phyloP scores from a whole-genome alignment of 805 yeast species.

The Tetrapisispora phaffii region DNA sequence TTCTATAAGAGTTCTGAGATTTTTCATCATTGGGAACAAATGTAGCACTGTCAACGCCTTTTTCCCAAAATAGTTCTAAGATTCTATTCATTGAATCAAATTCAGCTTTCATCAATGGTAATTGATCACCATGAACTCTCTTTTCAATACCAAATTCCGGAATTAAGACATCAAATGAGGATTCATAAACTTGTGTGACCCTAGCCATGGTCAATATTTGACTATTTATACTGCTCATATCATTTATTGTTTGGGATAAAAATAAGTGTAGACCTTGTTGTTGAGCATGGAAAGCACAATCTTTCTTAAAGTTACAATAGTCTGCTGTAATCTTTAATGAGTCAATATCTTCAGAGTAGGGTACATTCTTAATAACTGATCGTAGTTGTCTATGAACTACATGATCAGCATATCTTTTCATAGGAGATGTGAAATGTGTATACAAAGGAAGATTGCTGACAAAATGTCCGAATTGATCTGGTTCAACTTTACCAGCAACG shows the following conservation, averaged over 20 bases:
- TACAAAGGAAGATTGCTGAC: conserved; percentile 74
- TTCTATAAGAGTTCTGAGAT: conserved; percentile 64
- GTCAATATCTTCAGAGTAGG: conserved; percentile 48
- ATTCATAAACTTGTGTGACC: conserved; percentile 86
- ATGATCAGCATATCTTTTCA: conserved; percentile 84
- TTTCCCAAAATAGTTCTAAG: conserved; percentile 85
- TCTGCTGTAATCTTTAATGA: conserved; percentile 75
- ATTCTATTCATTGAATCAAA: conserved; percentile 59
- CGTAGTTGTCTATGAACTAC: conserved; percentile 89
- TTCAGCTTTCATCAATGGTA: conserved; percentile 87
- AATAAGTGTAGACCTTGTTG: conserved; percentile 87
- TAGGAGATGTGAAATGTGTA: conserved; percentile 89
- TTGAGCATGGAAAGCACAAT: conserved; percentile 86
- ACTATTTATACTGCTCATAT: conserved; percentile 61
- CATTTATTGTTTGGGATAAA: conserved; percentile 74
- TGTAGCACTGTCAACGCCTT: conserved; percentile 84
- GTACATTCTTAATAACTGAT: conserved; percentile 40
- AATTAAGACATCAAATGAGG: conserved; percentile 85
- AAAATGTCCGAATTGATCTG: conserved; percentile 70
- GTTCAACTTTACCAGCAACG: conserved; percentile 78
- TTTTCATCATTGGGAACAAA: conserved; percentile 86
- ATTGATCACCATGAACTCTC: conserved; percentile 93
- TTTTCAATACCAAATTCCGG: conserved; percentile 94
- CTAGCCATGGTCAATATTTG: conserved; percentile 78
- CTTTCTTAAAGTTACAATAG: conserved; percentile 90